phyloP scores from a whole-genome alignment of 495 filamentous ascomycete genomes.

The Neurospora terricola region DNA sequence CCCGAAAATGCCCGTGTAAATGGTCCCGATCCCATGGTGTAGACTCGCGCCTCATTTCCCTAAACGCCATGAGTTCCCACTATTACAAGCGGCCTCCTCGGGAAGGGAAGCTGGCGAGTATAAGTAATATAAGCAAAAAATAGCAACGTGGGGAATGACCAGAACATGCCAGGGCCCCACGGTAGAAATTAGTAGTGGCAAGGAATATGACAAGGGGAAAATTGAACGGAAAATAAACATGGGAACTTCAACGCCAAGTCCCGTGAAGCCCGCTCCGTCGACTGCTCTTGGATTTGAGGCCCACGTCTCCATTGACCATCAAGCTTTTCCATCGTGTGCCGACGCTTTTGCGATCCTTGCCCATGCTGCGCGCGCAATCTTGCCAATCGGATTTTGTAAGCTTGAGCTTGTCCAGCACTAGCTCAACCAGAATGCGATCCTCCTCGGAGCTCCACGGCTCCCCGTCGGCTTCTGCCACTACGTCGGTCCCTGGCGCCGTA shows the following conservation, averaged over 20 bases:
- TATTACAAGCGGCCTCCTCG: too few relatives aligned
- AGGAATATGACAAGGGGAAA: background rate
- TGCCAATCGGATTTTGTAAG: constrained; percentile 69
- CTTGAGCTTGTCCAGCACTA: constrained; percentile 66
- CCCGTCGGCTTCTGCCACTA: constrained; percentile 35
- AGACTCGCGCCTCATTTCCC: background rate
- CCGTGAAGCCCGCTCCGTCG: constrained; percentile 38
- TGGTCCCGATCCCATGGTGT: background rate
- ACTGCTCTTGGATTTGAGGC: constrained; percentile 34
- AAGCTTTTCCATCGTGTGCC: constrained; percentile 60
- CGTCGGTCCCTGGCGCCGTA: constrained; percentile 20
- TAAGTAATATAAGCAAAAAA: background rate
- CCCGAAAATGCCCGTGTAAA: background rate
- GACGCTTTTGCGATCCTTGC: constrained; percentile 56
- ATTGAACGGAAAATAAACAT: background rate
- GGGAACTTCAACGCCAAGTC: constrained; percentile 26
- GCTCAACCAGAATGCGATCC: constrained; percentile 59
- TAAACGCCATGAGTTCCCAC: background rate
- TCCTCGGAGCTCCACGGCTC: constrained; percentile 55
- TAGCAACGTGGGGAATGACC: background rate
- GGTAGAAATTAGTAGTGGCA: background rate
- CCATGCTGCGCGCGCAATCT: constrained; percentile 61
- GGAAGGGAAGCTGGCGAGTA: background rate
- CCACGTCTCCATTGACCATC: constrained; percentile 52
- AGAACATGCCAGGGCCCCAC: background rate